phyloP scores from a whole-genome alignment of 2,329 filamentous ascomycete species.

The Hypoxylon sp. region DNA sequence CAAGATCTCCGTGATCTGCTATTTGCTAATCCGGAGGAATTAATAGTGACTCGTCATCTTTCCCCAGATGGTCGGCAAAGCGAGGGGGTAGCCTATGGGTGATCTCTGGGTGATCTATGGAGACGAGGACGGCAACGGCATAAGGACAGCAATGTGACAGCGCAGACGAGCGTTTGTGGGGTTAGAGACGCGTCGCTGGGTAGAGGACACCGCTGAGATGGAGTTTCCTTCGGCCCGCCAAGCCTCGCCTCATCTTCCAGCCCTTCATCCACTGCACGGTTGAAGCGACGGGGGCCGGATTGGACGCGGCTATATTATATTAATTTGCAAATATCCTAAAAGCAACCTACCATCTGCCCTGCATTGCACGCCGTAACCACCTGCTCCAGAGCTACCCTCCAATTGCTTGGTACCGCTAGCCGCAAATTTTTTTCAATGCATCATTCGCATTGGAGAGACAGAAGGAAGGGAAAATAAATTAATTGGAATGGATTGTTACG shows the following conservation, averaged over 20 bases:
- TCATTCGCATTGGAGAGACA: slow-evolving; percentile 28
- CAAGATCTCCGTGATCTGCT: slow-evolving; percentile 42
- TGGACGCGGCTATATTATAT: slow-evolving; percentile 46
- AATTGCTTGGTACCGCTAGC: slow-evolving; percentile 31
- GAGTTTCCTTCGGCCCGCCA: slow-evolving; percentile 46
- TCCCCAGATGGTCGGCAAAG: slow-evolving; percentile 46
- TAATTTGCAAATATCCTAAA: slow-evolving; percentile 52
- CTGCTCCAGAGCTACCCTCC: slow-evolving; percentile 29
- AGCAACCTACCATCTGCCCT: slow-evolving; percentile 50
- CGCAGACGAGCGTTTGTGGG: slow-evolving; percentile 40
- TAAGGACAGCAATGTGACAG: slow-evolving; percentile 28
- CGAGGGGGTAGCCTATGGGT: slow-evolving; percentile 30
- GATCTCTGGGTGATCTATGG: slow-evolving; percentile 5
- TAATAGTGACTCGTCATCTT: slow-evolving; percentile 46
- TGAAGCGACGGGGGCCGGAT: slow-evolving; percentile 37
- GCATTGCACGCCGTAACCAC: slow-evolving; percentile 44
- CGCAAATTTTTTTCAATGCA: slow-evolving; percentile 31
- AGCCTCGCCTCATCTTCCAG: slow-evolving; percentile 52
- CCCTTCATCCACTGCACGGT: slow-evolving; percentile 41
- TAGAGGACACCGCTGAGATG: slow-evolving; percentile 37
- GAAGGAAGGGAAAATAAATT: slow-evolving; percentile 45
- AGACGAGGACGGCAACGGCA: slow-evolving; percentile 19
- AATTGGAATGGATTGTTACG: slow-evolving; percentile 53
- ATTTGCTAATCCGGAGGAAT: slow-evolving; percentile 39
- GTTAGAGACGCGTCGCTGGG: slow-evolving; percentile 43